Conservation (phyloP, 257 asterid species). For the Jaltomata sinuosa region DNA sequence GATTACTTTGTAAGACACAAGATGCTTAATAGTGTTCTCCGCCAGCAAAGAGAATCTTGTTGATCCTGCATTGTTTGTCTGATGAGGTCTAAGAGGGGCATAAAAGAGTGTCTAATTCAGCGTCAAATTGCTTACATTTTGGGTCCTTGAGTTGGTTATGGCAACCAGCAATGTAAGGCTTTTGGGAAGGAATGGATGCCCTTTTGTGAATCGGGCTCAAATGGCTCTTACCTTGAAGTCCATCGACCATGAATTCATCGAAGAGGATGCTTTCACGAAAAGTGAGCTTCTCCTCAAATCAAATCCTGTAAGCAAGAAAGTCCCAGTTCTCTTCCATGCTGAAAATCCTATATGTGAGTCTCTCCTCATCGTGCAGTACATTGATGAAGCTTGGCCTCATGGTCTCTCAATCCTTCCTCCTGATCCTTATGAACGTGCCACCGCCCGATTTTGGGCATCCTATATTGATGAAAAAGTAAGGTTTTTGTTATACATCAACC, state of each 20-base stretch:
- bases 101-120: background rate
- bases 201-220: slow-evolving; percentile 29
- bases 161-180: slow-evolving; percentile 24
- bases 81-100: background rate
- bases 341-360: slow-evolving; percentile 37
- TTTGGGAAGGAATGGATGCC: slow-evolving; percentile 29
- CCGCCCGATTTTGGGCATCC: slow-evolving; percentile 49
- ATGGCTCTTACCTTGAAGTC: slow-evolving; percentile 45
- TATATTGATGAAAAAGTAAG: slow-evolving; percentile 41
- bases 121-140: background rate
- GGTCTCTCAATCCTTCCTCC: slow-evolving; percentile 30
- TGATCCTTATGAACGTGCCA: slow-evolving; percentile 33
- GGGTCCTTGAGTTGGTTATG: slow-evolving; percentile 17
- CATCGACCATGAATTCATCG: slow-evolving; percentile 29
- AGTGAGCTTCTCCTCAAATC: slow-evolving; percentile 29
- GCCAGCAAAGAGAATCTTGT: background rate
- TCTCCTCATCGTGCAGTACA: slow-evolving; percentile 33
- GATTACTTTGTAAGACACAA: background rate
- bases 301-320: slow-evolving; percentile 47
- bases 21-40: background rate
- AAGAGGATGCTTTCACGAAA: slow-evolving; percentile 13
- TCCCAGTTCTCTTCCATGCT: slow-evolving; percentile 42
- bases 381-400: slow-evolving; percentile 26
- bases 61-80: background rate
- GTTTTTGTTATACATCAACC: background rate